Evolutionary conservation across 495 filamentous ascomycete species (phyloP), one percentile per base, ranked within the genome.

Genomic region (Aspergillus leporis): DNA sequence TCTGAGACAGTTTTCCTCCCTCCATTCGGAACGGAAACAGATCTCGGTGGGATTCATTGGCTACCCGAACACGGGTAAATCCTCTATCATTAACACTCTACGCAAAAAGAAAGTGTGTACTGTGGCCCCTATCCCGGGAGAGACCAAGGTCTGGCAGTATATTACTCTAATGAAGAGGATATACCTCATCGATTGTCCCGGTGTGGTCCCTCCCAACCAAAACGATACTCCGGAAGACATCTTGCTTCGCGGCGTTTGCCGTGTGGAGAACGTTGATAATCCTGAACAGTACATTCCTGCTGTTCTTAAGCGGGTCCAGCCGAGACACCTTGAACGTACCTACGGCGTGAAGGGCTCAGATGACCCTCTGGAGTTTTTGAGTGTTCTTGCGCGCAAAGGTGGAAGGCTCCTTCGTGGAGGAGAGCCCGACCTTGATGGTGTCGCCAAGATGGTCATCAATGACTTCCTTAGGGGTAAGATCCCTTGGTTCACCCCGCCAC

Each of bases 101-200:
- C 85, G 91, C 19, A 90, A 88, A 68, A 98, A 98, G 79, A 90
- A 93, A 61, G 92, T 97, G 34, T 90, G 92, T 73, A 94, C 83
- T 3, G 92, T 96, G 5, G 94, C 94, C n/a, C 94, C 94, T 16
- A 93, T 98, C 59, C 93, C 94, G 8, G 93, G 93, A 10, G 79
- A 83, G 61, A 98, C 93, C 57, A 98, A 97, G 76, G 88, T 97
- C 13, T 98, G 92, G 92, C 92, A 98, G 71, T 98, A 97, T 62
- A 89, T 98, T 58, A 97, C 93, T 0, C 73, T 98, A 53, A 98
- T 97, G 92, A 93, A 92, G 72, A 81, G 95, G 51, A 97, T 98
- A 45, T 98, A 96, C 70, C 80, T 98, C 53, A 97, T 98, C 63
- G 94, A 98, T 67, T 97, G 94, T 66, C 94, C 94, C 36, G 94